Base-by-base conservation (phyloP, 306 rosid genomes). In the Vachellia pachyceras region DNA sequence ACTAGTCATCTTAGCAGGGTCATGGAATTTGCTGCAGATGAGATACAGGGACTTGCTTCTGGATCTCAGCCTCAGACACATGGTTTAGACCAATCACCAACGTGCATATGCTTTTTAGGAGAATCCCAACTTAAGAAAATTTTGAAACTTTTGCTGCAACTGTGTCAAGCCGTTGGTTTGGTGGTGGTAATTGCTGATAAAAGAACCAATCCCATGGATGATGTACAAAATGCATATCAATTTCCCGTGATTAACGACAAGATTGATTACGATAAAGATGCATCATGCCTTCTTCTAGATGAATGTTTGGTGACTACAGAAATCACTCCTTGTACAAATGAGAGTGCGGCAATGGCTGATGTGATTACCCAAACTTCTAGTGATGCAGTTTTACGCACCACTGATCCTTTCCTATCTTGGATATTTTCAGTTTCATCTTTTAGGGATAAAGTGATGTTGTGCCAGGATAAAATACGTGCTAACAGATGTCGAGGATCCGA, bases 81-180 rank as follows among this genome's bases (percentile, higher is more conserved):
- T 72, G 94, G 89, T 44, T 80, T 93, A 46, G 93, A 89, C 42
- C 97, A 84, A 86, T 77, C 97, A 41, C 98, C 98, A 68, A 77
- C 79, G 81, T 92, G 97, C 79, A 89, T 96, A 82, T 96, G 94
- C 97, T 92, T 96, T 88, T 79, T 96, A 40, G 99, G 92, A 65
- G 94, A 91, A 69, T 58, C 87, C 50, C 93, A 87, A 85, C 97
- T 96, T 47, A 84, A 81, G 88, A 93, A 91, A 85, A 87, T 96
- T 84, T 92, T 89, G 63, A 93, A 92, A 49, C 88, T 90, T 85
- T 91, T 96, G 87, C 98, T 92, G 86, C 97, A 92, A 78, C 64
- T 96, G 50, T 88, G 91, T 66, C 90, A 80, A 54, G 83, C 91
- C 60, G 89, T 97, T 79, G 97, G 94, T 77, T 83, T 93, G 81